Conservation (phyloP, 2,329 filamentous ascomycete genomes). For the Talaromyces sp. region DNA sequence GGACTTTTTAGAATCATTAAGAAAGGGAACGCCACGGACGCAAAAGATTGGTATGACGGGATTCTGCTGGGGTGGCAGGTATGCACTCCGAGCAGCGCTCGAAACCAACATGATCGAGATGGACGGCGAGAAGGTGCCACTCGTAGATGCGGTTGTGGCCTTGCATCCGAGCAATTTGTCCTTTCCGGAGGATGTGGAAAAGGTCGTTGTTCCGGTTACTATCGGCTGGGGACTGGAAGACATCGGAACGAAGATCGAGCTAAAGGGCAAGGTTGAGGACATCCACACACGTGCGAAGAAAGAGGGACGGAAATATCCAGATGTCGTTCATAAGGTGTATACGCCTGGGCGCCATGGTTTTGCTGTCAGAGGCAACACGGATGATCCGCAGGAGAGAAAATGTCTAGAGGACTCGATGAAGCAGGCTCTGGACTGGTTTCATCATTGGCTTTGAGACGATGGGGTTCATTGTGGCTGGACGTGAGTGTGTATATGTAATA, state of each 20-base stretch:
- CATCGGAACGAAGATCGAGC: conserved; percentile 21
- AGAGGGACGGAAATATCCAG: conserved; percentile 21
- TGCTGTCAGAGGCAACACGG: conserved; percentile 33
- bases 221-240: conserved; percentile 30
- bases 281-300: conserved; percentile 18
- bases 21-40: conserved; percentile 22
- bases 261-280: conserved; percentile 26
- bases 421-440: conserved; percentile 23
- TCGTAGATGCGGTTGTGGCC: conserved; percentile 34
- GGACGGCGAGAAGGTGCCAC: conserved; percentile 27
- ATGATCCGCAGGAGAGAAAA: conserved; percentile 28
- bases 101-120: conserved; percentile 30
- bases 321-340: conserved; percentile 29
- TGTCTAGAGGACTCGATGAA: conserved; percentile 31
- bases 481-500: neutral
- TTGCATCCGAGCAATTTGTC: conserved; percentile 33
- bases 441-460: conserved; percentile 14
- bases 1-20: conserved; percentile 27
- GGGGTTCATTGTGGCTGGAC: neutral
- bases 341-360: conserved; percentile 32
- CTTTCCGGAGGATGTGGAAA: conserved; percentile 31
- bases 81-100: conserved; percentile 26
- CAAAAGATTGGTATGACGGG: conserved; percentile 33
- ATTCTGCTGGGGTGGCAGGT: conserved; percentile 36
- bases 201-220: conserved; percentile 24